Evolutionary conservation across 257 asterid genomes (phyloP).

Genomic region (Scutellaria baicalensis): DNA sequence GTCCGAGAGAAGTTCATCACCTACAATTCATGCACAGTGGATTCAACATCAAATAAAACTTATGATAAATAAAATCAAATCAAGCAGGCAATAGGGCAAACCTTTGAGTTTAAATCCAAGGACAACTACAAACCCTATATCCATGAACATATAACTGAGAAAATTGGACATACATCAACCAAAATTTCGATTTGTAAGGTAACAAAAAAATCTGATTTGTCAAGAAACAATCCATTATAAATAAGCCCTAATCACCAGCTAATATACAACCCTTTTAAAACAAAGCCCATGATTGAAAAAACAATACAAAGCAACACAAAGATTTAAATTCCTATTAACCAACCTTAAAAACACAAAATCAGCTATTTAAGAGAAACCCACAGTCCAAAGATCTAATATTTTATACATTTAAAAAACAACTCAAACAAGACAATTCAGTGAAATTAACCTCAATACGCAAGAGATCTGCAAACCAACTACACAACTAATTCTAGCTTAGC

Average conservation of each 20-base stretch:
- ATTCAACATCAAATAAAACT: not conserved
- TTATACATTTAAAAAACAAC: not conserved
- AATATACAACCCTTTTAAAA: not conserved
- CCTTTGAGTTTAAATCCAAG: too few species aligned
- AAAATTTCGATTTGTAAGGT: too few species aligned
- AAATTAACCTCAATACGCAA: not conserved
- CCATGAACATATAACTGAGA: too few species aligned
- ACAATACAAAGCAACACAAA: not conserved
- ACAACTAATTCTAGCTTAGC: not conserved
- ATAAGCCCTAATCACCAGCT: not conserved
- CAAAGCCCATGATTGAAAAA: not conserved
- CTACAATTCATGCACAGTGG: not conserved
- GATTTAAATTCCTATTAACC: too few species aligned
- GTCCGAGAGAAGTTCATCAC: constrained; percentile 83
- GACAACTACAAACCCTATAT: too few species aligned
- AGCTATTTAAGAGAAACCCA: not conserved
- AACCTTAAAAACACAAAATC: too few species aligned
- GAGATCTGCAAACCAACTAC: not conserved
- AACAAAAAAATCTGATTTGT: not conserved
- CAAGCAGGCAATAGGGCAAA: too few species aligned
- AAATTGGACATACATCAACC: too few species aligned
- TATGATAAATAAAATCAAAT: too few species aligned
- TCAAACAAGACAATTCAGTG: not conserved
- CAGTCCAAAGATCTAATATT: too few species aligned
- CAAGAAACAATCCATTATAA: not conserved